Percentiles rank a stretch among this genome's conserved stretches.
Evolutionary conservation across 1,139 yeast genomes (phyloP).

Genomic region (Keqinozyma sinolaborantium): DNA sequence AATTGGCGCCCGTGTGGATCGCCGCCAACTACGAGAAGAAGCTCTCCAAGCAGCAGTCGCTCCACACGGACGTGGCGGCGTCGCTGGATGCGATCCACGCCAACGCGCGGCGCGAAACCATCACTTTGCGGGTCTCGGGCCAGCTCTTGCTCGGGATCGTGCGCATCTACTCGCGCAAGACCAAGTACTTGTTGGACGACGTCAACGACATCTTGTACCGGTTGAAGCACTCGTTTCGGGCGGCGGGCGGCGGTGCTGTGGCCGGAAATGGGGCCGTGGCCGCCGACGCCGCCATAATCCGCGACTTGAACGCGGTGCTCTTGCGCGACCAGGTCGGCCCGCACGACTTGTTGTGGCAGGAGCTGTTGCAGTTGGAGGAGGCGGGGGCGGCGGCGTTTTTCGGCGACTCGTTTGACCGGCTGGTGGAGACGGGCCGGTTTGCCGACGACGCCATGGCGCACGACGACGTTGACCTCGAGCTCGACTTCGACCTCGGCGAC

Average conservation of each 20-base stretch:
- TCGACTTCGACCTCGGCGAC: conserved; percentile 40
- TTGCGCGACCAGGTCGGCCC: conserved; percentile 79
- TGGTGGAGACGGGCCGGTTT: conserved; percentile 58
- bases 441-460: conserved; percentile 18
- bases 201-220: conserved; percentile 74
- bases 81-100: conserved; percentile 31
- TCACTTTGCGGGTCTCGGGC: conserved; percentile 83
- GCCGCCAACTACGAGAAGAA: conserved; percentile 88
- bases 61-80: conserved; percentile 67
- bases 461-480: conserved; percentile 49
- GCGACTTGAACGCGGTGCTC: conserved; percentile 40
- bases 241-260: conserved; percentile 35
- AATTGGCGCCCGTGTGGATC: conserved; percentile 88
- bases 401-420: conserved; percentile 34
- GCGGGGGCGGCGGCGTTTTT: conserved; percentile 10
- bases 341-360: conserved; percentile 66
- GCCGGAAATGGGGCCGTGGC: conserved; percentile 33
- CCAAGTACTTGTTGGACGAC: conserved; percentile 81
- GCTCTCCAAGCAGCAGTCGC: conserved; percentile 70
- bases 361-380: conserved; percentile 54
- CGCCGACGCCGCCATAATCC: conserved; percentile 45
- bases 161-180: conserved; percentile 81
- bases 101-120: conserved; percentile 21
- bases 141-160: conserved; percentile 88
- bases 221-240: conserved; percentile 67